Evolutionary conservation across 2,329 filamentous ascomycete species (phyloP), one percentile per base, ranked within the genome.

Genomic region (Decorospora gaudefroyi): DNA sequence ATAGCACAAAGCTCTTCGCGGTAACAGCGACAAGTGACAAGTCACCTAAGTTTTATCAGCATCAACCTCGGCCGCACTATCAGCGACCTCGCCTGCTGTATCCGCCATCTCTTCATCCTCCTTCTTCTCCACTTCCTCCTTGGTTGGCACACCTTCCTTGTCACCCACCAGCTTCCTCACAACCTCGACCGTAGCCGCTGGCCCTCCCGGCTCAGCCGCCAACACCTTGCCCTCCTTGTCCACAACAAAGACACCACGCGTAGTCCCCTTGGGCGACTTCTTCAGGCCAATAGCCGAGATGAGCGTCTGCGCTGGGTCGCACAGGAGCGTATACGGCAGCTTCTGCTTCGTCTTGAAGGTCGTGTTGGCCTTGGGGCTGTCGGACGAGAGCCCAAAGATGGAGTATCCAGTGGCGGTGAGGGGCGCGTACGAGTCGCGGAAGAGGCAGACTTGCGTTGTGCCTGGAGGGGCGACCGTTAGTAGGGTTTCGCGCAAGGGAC

Each of bases 321-420:
- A 97, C 27, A 99, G 81, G 31, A 99, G 82, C 23, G 87, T 77
- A 71, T 96, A 99, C 4, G 86, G 88, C 40, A 97, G 81, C 53
- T 87, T 89, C 72, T 97, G 89, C 76, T 95, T 96, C 27, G 84
- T 85, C 74, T 90, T 87, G 80, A 97, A 99, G 31, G 83, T 89
- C 16, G 88, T 91, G 76, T 99, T 99, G 62, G 90, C 84, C 74
- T 93, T 95, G 62, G 90, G 84, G 33, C 85, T 87, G 75, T 97
- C 93, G 59, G 82, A 82, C 51, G 88, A 95, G 36, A 99, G 84
- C 42, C 93, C 93, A 70, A 89, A 97, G 74, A 99, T 90, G 66
- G 85, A 80, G 48, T 95, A 82, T 6, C 92, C 92, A 42, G 83
- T 86, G 18, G 83, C 80, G 8, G 87, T 92, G 41, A 97, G 80